A percentile compares a stretch with the other conserved stretches of the same genome.
Evolutionary conservation across 1,284 basidiomycete species (phyloP).

Genomic region (Puccinia novopanici): DNA sequence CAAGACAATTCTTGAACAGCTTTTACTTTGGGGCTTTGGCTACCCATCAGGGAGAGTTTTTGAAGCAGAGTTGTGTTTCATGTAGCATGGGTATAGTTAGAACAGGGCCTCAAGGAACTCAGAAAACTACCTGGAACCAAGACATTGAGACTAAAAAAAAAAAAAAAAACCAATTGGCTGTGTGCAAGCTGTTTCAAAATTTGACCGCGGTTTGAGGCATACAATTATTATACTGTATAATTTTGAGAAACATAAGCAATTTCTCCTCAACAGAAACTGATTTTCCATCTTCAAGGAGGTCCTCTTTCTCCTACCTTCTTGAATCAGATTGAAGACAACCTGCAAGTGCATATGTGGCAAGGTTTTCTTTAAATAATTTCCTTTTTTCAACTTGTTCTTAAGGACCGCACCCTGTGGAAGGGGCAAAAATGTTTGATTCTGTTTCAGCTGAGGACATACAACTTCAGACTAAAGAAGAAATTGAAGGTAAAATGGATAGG

Average conservation of each 20-base stretch:
- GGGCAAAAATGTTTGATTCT: not conserved
- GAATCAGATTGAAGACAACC: not conserved
- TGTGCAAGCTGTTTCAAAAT: not conserved
- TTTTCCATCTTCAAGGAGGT: conserved; percentile 9
- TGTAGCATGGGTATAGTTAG: not conserved
- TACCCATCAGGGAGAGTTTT: not conserved
- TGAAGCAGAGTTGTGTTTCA: not conserved
- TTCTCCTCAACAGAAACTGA: not conserved
- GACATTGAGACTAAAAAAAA: too few relatives aligned
- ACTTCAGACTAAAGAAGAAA: not conserved
- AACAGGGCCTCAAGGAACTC: not conserved
- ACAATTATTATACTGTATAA: not conserved
- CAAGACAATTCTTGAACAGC: not conserved
- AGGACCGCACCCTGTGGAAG: not conserved
- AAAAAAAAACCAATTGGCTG: not conserved
- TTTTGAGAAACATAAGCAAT: not conserved
- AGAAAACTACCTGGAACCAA: not conserved
- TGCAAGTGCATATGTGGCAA: not conserved
- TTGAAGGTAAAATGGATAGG: too few relatives aligned
- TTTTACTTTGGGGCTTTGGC: not conserved
- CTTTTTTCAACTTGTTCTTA: not conserved
- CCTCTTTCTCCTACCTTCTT: not conserved
- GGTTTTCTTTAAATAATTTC: not conserved
- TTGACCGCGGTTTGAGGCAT: not conserved
- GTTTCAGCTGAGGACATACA: not conserved